Evolutionary conservation across 371 early-diverging fungal species (phyloP).

Genomic region (Fennellomyces sp.): DNA sequence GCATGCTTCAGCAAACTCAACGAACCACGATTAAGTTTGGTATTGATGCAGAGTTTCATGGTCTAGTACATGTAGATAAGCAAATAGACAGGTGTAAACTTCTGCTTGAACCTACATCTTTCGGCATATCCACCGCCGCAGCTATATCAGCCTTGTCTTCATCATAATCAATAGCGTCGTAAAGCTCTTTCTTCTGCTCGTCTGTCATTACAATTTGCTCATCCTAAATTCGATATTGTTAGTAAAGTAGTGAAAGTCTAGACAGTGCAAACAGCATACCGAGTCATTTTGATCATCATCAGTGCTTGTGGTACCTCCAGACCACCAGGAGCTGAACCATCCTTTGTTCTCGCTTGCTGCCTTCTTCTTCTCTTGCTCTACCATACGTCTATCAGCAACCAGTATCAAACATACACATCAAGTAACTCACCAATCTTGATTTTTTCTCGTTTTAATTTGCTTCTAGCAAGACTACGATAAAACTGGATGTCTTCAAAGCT

Average conservation of each 20-base stretch:
- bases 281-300: neutral
- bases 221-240: no score
- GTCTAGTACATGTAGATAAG: slow-evolving; percentile 28
- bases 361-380: slow-evolving; percentile 34
- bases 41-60: slow-evolving; percentile 59
- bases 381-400: neutral
- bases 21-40: slow-evolving; percentile 71
- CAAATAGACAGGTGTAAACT: no score
- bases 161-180: slow-evolving; percentile 84
- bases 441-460: slow-evolving; percentile 61
- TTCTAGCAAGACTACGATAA: slow-evolving; percentile 72
- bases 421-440: slow-evolving; percentile 36
- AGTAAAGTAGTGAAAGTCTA: no score
- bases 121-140: slow-evolving; percentile 70
- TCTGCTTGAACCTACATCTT: slow-evolving; percentile 62
- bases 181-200: slow-evolving; percentile 72
- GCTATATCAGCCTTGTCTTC: slow-evolving; percentile 57
- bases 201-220: slow-evolving; percentile 40
- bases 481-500: slow-evolving; percentile 80
- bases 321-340: slow-evolving; percentile 68
- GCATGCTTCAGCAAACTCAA: slow-evolving; percentile 54
- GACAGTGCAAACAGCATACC: neutral
- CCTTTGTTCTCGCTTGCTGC: slow-evolving; percentile 41
- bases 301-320: neutral
- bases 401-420: neutral